Evolutionary conservation across 257 asterid species (phyloP), one percentile per base, ranked within the genome.

Genomic region (Scutellaria baicalensis): DNA sequence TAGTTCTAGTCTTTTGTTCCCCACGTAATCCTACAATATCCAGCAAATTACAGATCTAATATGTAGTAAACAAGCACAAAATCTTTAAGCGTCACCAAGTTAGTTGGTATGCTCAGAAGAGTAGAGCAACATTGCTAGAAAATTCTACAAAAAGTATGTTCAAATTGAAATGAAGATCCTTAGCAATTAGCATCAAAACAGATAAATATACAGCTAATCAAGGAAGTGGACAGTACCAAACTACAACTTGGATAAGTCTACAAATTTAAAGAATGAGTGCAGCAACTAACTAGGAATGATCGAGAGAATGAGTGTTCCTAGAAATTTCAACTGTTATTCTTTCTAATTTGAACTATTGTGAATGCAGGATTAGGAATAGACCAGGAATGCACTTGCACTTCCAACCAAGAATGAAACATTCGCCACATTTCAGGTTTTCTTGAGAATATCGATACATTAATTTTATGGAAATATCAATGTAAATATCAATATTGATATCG

Each of bases 1-100:
- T 20, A 93, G 88, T 81, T 93, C 97, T 80, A 93, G 63, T 68
- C 99, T 87, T 81, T 93, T 93, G 84, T 91, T 93, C 74, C 99
- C 99, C 72, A 91, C 94, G 57, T 93, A 93, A 79, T 93, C 99
- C 95, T 91, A 56, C 59, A 72, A 70, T 3, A 78, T 14, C 17
- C 33, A 47, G 31, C 49, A 47, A 51, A 27, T 67, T 63, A 45
- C 55, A 73, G 36, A 65, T 51, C 42, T n/a, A 52, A 54, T 48
- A 52, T 48, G 68, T 49, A 58, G 71, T 55, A 17, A 64, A 68
- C 62, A 72, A 64, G 71, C n/a, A 55, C 8, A 36, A 74, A 31
- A 38, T 49, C 31, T 47, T 27, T 64, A 56, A 16, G 12, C 21
- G 58, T 35, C 43, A 65, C 71, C 21, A 10, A 36, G 61, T 70